These are phyloP conservation scores for Cordyceps javanica DNA, from an alignment of 2,329 filamentous ascomycete species.

Conservation along the genomic window DNA sequence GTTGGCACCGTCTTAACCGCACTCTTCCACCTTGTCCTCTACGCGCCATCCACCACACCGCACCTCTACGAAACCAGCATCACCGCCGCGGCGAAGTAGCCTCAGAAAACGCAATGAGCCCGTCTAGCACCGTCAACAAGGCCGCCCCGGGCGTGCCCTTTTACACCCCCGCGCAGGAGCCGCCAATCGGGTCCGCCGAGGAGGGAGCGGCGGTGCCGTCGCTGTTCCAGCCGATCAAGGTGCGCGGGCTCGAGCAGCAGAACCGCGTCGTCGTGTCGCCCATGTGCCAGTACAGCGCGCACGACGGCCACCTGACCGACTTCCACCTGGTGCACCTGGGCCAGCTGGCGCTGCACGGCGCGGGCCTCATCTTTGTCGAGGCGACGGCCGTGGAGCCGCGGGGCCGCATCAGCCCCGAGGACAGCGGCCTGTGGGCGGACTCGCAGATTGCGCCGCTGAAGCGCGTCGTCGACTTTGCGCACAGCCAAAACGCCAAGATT, in stretches of 20 bases:
- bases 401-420: conserved; percentile 77
- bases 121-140: conserved; percentile 24
- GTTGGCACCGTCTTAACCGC: neutral
- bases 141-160: conserved; percentile 41
- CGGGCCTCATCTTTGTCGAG: conserved; percentile 69
- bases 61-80: neutral
- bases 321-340: conserved; percentile 82
- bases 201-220: conserved; percentile 38
- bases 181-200: conserved; percentile 43
- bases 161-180: conserved; percentile 49
- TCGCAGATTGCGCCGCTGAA: conserved; percentile 68
- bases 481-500: conserved; percentile 69
- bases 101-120: conserved; percentile 1
- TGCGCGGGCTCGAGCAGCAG: conserved; percentile 45
- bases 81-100: neutral
- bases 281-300: conserved; percentile 55
- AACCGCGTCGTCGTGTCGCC: conserved; percentile 55
- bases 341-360: conserved; percentile 69
- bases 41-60: neutral
- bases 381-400: conserved; percentile 69
- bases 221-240: conserved; percentile 50
- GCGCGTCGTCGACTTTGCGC: conserved; percentile 69
- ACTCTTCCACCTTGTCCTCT: neutral
- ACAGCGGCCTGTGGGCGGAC: conserved; percentile 78
- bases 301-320: conserved; percentile 63